phyloP scores from a whole-genome alignment of 495 filamentous ascomycete species.

The Penicillium canescens region DNA sequence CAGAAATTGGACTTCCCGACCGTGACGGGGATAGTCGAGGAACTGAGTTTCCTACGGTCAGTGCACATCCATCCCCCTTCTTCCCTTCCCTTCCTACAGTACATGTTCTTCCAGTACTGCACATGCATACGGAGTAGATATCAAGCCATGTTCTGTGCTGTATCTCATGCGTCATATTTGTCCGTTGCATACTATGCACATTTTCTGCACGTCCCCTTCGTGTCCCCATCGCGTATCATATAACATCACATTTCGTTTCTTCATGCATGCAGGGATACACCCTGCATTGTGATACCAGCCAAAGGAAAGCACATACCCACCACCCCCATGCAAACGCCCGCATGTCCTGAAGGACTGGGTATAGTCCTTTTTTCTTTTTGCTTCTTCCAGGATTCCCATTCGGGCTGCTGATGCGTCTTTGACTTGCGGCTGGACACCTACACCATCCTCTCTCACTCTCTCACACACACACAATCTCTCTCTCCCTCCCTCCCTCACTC shows the following conservation, averaged over 20 bases:
- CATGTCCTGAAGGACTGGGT: neutral
- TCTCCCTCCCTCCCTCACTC: neutral
- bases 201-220: neutral
- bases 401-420: neutral
- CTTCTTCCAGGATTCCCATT: conserved; percentile 1
- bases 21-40: conserved; percentile 68
- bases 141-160: neutral
- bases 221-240: neutral
- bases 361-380: neutral
- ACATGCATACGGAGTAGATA: neutral
- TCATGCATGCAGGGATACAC: neutral
- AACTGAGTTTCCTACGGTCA: conserved; percentile 77
- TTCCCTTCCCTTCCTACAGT: conserved; percentile 1
- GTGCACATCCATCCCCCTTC: conserved; percentile 20
- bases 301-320: neutral
- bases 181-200: neutral
- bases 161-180: conserved; percentile 4
- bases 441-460: neutral
- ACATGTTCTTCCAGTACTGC: too few species aligned
- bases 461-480: neutral
- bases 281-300: conserved; percentile 12
- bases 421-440: conserved; percentile 7
- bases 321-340: neutral
- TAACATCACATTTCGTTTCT: neutral
- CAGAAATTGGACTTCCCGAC: conserved; percentile 63